Evolutionary conservation across 2,329 filamentous ascomycete genomes (phyloP), one percentile per base, ranked within the genome.

Genomic region (Chaetomiaceae sp.): DNA sequence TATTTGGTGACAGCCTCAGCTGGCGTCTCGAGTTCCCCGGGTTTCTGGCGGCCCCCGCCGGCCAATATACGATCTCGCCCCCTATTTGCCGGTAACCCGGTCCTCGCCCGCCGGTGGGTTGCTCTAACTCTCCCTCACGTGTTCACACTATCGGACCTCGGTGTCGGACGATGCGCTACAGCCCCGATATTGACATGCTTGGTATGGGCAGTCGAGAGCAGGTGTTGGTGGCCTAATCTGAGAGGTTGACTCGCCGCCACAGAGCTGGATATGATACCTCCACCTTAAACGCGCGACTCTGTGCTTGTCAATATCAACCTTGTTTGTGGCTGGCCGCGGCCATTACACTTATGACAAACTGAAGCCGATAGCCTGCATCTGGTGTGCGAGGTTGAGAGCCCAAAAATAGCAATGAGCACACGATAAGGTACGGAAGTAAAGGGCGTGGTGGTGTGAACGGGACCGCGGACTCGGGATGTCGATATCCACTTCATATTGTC

Each of bases 61-160:
- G n/a, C 14, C 20, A 48, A 39, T 54, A 36, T 36, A 36, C 23
- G 29, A 51, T 27, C 38, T 40, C 20, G 33, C 22, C 31, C 23
- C 20, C 38, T 34, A 46, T 52, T 53, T 49, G 39, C 47, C 47
- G 52, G 34, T 38, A 45, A 49, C 51, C 48, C 38, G 55, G 48
- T 55, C 49, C 46, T 31, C 4, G 47, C 17, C 15, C 27, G 36
- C 4, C 4, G 15, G 22, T n/a, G n/a, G 17, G 7, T 19, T 7
- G 25, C 11, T 12, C 2, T 11, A 8, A 27, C 1, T 36, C n/a
- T 33, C 25, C n/a, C n/a, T 40, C 46, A 23, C 34, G 25, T 33
- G 25, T 40, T 22, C n/a, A 27, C n/a, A 19, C 17, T 15, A 1
- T 1, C 4, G n/a, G 17, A 17, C 1, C 17, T 6, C 5, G 20